Evolutionary conservation across 768 basidiomycete species (phyloP).

Genomic region (Trametes cingulata): DNA sequence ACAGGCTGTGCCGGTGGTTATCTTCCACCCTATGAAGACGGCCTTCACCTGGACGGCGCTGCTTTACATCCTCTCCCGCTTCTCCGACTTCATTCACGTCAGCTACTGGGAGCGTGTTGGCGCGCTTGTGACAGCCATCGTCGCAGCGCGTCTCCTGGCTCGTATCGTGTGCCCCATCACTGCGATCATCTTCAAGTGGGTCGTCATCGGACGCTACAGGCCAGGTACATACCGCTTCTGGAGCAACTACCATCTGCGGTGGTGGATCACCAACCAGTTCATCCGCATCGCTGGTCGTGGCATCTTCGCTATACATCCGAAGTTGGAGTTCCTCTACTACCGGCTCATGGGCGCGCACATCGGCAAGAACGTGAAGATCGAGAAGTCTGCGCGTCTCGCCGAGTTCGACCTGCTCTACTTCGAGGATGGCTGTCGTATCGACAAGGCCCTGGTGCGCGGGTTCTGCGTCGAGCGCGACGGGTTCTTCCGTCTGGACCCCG

Average conservation of each 20-base stretch:
- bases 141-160: constrained; percentile 36
- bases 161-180: constrained; percentile 40
- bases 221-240: constrained; percentile 31
- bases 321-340: constrained; percentile 42
- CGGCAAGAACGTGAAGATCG: constrained; percentile 42
- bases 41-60: constrained; percentile 46
- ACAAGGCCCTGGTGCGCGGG: constrained; percentile 41
- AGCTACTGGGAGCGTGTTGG: constrained; percentile 38
- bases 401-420: constrained; percentile 49
- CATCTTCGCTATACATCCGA: constrained; percentile 42
- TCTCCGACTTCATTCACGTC: constrained; percentile 32
- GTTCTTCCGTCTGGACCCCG: constrained; percentile 41
- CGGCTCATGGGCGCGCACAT: constrained; percentile 47
- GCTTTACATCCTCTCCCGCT: constrained; percentile 39
- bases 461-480: constrained; percentile 50
- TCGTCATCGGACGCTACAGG: constrained; percentile 45
- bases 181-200: constrained; percentile 48
- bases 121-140: constrained; percentile 38
- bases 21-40: constrained; percentile 48
- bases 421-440: constrained; percentile 46
- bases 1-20: constrained; percentile 42
- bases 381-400: constrained; percentile 40
- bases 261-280: constrained; percentile 46
- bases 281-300: constrained; percentile 44
- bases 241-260: constrained; percentile 44